Conservation (phyloP, 371 early-diverging fungal species). For the Vairimorpha necatrix region DNA sequence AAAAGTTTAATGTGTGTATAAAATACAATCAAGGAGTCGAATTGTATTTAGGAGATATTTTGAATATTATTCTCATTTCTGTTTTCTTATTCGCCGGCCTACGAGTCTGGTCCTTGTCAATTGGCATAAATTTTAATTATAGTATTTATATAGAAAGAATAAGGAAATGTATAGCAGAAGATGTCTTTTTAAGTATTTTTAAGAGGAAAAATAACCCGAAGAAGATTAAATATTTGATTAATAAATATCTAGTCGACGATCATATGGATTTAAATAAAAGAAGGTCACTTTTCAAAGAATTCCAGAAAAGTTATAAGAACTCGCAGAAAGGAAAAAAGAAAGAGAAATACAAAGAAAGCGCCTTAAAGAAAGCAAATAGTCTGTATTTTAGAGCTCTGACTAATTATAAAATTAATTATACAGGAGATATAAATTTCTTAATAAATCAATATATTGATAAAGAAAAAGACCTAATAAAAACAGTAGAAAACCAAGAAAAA, state of each 20-base stretch:
- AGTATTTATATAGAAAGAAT: constrained; percentile 59
- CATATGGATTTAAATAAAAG: constrained; percentile 39
- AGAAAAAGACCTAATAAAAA: constrained; percentile 36
- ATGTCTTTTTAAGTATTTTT: constrained; percentile 54
- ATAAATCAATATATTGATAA: not conserved
- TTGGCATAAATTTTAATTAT: constrained; percentile 62
- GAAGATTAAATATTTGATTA: constrained; percentile 15
- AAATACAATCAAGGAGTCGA: constrained; percentile 18
- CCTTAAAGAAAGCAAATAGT: constrained; percentile 27
- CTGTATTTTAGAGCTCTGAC: not conserved
- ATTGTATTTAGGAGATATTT: constrained; percentile 27
- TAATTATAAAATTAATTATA: not conserved
- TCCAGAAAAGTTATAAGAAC: constrained; percentile 40
- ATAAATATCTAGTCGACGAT: constrained; percentile 13
- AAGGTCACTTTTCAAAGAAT: constrained; percentile 62
- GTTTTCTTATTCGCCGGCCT: constrained; percentile 25
- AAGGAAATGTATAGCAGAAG: constrained; percentile 50
- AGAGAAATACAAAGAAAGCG: constrained; percentile 3
- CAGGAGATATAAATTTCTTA: not conserved
- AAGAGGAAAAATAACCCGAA: constrained; percentile 27
- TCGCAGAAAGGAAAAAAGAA: not conserved
- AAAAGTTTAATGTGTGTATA: constrained; percentile 17
- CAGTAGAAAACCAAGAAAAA: constrained; percentile 41
- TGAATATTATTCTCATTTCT: constrained; percentile 13
- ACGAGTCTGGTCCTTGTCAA: constrained; percentile 40